Evolutionary conservation across 495 filamentous ascomycete species (phyloP).

Genomic region (Aspergillus avenaceus): DNA sequence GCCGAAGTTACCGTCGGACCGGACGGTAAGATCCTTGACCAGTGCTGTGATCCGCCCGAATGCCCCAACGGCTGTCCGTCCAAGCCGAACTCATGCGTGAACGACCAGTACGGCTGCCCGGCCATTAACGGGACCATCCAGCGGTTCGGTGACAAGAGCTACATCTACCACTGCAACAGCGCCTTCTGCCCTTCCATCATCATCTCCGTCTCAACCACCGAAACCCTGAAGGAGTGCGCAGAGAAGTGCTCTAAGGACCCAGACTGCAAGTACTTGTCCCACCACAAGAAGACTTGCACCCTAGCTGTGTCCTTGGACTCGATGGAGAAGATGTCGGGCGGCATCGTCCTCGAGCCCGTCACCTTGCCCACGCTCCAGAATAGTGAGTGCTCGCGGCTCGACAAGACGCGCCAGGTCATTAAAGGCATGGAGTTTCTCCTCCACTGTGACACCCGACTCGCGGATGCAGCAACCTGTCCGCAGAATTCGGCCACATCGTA

Average conservation of each 20-base stretch:
- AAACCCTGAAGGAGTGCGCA: not conserved
- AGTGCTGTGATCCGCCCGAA: constrained; percentile 1
- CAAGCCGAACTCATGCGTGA: not conserved
- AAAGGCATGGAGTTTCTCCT: not conserved
- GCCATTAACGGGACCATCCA: not conserved
- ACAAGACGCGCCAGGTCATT: not conserved
- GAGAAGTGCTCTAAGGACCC: not conserved
- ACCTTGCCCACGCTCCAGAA: not conserved
- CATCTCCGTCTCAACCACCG: not conserved
- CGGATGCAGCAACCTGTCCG: not conserved
- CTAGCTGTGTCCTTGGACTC: not conserved
- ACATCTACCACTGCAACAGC: constrained; percentile 1
- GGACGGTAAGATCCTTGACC: not conserved
- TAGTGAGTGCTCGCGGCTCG: not conserved
- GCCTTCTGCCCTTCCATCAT: not conserved
- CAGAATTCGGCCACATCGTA: not conserved
- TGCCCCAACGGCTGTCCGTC: not conserved
- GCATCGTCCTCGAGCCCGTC: not conserved
- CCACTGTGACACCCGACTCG: not conserved
- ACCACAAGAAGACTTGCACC: not conserved
- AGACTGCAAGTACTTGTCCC: not conserved
- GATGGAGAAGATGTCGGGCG: not conserved
- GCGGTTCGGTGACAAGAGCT: not conserved
- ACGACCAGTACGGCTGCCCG: not conserved
- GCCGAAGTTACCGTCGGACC: not conserved